These are phyloP conservation scores for Linum trigynum DNA, from an alignment of 345 rosid species.

Conservation along the genomic window DNA sequence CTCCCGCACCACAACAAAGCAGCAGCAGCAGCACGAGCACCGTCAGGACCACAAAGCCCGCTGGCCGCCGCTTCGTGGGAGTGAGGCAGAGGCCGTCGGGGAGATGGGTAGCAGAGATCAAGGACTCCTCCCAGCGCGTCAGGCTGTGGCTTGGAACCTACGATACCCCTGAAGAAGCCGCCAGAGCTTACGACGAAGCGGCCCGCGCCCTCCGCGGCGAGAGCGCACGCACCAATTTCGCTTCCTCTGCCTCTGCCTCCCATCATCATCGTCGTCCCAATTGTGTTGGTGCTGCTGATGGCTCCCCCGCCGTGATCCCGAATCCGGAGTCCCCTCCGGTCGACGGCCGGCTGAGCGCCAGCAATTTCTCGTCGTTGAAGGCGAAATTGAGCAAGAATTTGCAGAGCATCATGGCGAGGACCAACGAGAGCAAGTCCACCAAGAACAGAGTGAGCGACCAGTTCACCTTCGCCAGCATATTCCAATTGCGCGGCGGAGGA, in stretches of 20 bases:
- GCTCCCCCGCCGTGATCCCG: conserved; percentile 11
- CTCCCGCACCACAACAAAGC: conserved; percentile 9
- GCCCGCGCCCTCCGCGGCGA: conserved; percentile 64
- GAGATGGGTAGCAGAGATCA: conserved; percentile 71
- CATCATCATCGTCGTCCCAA: conserved; percentile 1
- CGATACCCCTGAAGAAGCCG: conserved; percentile 66
- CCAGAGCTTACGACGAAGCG: conserved; percentile 61
- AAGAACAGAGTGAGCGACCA: conserved; percentile 63
- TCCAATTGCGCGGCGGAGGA: conserved; percentile 35
- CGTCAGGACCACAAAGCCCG: conserved; percentile 2
- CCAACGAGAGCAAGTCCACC: conserved; percentile 32
- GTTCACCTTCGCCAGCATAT: conserved; percentile 53
- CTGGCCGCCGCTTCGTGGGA: conserved; percentile 43
- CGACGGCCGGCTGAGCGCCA: conserved; percentile 20
- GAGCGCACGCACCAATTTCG: conserved; percentile 57
- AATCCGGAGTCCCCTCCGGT: neutral
- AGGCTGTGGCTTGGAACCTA: conserved; percentile 67
- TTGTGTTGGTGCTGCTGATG: neutral
- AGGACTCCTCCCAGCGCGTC: conserved; percentile 60
- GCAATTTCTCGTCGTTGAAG: conserved; percentile 50
- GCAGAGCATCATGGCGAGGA: conserved; percentile 46
- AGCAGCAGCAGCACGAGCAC: conserved; percentile 1
- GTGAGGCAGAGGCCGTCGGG: conserved; percentile 67
- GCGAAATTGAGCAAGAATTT: conserved; percentile 60
- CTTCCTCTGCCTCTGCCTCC: conserved; percentile 12